Conservation (phyloP, 1,284 basidiomycete genomes). For the Meira nashicola region DNA sequence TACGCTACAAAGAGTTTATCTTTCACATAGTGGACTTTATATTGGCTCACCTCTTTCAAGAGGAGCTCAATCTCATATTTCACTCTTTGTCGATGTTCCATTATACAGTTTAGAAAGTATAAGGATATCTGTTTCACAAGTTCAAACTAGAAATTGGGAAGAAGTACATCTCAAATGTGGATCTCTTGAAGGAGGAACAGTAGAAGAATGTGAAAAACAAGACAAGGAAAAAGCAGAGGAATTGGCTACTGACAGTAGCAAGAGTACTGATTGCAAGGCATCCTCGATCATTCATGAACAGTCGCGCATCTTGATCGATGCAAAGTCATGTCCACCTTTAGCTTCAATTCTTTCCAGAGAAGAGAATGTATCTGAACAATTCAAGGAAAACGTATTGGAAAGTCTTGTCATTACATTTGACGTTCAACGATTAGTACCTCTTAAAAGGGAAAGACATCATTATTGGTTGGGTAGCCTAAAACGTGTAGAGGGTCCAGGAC, state of each 20-base stretch:
- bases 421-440: conserved; percentile 1
- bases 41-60: background rate
- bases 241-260: background rate
- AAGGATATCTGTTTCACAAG: background rate
- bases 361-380: background rate
- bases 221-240: background rate
- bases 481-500: background rate
- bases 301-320: background rate
- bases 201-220: conserved; percentile 7
- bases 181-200: background rate
- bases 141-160: background rate
- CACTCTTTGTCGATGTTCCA: background rate
- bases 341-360: background rate
- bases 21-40: conserved; percentile 5
- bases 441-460: background rate
- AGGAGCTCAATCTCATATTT: background rate
- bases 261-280: background rate
- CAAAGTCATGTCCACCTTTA: conserved; percentile 1
- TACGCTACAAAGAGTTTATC: background rate
- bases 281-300: conserved; percentile 1
- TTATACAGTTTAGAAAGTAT: conserved; percentile 1
- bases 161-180: conserved; percentile 6
- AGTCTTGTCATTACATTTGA: conserved; percentile 1
- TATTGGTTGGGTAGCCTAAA: conserved; percentile 2
- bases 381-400: background rate